Base-by-base conservation (phyloP, 1,284 basidiomycete species). In the Chondrostereum purpureum region DNA sequence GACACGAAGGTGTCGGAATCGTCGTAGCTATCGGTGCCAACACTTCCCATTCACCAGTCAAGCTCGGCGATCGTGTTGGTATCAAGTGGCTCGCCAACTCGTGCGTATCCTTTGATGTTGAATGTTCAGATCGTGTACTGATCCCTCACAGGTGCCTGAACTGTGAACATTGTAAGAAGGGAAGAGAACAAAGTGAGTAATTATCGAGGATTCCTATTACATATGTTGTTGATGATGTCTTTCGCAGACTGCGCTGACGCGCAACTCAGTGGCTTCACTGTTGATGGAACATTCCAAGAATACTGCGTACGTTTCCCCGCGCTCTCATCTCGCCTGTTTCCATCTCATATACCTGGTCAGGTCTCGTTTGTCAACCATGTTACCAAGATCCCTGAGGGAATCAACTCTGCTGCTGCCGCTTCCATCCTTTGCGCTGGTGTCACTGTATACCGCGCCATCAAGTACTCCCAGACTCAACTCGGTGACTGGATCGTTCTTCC, bases 201-300 rank as follows among this genome's bases (percentile, higher is more conserved):
- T 52, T 46, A 43, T 24, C 51, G 48, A 50, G 39, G 24, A 35
- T 41, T 18, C 23, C 24, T 31, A 18, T 44, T 34, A 39, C 43
- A 22, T 19, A 22, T 11, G 4, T 17, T 40, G 37, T 35, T 40
- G 18, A n/a, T 10, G 22, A 34, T 20, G 11, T 45, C 16, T 14
- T 17, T 18, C 24, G 11, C 50, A 82, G 81, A 76, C 56, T 92
- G 90, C 60, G 52, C 59, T 16, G 60, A 80, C 16, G 79, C 72
- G 24, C 69, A 81, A 57, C 63, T 79, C 48, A 83, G 79, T 47
- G 88, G 89, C 3, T 88, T 81, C 68, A 83, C 75, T 43, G 74
- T 85, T 46, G 83, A 92, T 56, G 92, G 92, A 46, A 88, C 88
- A 1, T 94, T 93, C 72, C 77, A 80, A 41, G 78, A 92, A 70